phyloP scores from a whole-genome alignment of 2,329 filamentous ascomycete genomes.

The Fusarium dimerum region DNA sequence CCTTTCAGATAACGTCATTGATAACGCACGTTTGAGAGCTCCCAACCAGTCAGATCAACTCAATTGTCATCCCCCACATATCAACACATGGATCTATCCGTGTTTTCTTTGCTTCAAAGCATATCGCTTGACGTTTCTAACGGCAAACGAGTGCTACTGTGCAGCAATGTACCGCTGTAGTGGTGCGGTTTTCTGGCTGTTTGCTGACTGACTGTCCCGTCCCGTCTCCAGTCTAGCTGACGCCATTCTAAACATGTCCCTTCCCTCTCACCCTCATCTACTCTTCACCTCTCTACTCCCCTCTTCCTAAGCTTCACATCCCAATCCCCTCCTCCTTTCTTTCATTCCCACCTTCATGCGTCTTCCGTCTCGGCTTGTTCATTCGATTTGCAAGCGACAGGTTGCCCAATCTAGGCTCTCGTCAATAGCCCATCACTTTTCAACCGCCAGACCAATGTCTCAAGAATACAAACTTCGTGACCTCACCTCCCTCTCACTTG shows the following conservation, averaged over 20 bases:
- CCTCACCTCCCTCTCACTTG: constrained; percentile 71
- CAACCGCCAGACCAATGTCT: constrained; percentile 45
- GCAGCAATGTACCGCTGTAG: background rate
- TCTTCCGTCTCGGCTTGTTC: constrained; percentile 11
- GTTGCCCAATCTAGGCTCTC: constrained; percentile 11
- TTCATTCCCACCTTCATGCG: constrained; percentile 16
- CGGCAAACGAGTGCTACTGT: background rate
- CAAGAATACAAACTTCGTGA: constrained; percentile 73
- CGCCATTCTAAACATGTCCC: background rate
- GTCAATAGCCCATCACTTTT: constrained; percentile 20
- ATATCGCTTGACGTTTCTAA: constrained; percentile 14
- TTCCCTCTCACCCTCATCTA: background rate
- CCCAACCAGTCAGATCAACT: constrained; percentile 19
- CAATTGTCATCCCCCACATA: constrained; percentile 30
- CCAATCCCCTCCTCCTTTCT: constrained; percentile 6
- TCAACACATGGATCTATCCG: constrained; percentile 20
- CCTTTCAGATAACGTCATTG: constrained; percentile 24
- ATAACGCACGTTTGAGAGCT: constrained; percentile 7
- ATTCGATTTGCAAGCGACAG: constrained; percentile 14
- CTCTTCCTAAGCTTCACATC: background rate
- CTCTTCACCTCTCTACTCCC: too few species aligned
- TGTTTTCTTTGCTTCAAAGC: constrained; percentile 9
- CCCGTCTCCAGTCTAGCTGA: background rate
- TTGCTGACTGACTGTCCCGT: too few species aligned
- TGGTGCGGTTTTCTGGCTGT: background rate